Evolutionary conservation across 768 basidiomycete species (phyloP).

Genomic region (Phylloporus sp.): DNA sequence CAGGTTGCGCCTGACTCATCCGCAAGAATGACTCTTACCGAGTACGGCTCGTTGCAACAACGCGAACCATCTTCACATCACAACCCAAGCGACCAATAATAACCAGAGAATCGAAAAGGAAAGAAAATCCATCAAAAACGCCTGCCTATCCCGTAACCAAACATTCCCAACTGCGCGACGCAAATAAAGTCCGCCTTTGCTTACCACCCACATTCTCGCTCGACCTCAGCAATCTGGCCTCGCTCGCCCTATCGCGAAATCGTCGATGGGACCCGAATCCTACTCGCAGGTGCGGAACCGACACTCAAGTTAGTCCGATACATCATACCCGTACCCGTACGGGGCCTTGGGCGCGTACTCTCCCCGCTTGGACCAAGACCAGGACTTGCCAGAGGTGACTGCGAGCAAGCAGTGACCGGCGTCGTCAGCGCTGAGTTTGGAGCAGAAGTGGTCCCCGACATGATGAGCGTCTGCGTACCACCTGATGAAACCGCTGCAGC

Average conservation of each 20-base stretch:
- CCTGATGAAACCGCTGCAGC: conserved; percentile 14
- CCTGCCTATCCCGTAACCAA: conserved; percentile 3
- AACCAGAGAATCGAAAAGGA: conserved; percentile 1
- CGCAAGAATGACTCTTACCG: conserved; percentile 12
- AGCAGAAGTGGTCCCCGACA: conserved; percentile 1
- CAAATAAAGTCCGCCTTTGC: background rate
- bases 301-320: conserved; percentile 40
- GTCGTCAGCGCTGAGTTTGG: conserved; percentile 10
- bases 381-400: conserved; percentile 19
- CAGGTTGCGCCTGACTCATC: background rate
- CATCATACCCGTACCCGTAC: conserved; percentile 67
- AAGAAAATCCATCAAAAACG: conserved; percentile 4
- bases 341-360: conserved; percentile 41
- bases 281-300: conserved; percentile 25
- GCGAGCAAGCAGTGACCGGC: conserved; percentile 12
- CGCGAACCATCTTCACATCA: background rate
- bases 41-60: background rate
- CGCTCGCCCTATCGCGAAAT: conserved; percentile 11
- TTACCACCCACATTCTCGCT: conserved; percentile 1
- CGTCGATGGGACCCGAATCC: conserved; percentile 36
- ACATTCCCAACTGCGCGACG: conserved; percentile 6
- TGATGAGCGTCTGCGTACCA: conserved; percentile 20
- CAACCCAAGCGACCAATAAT: background rate
- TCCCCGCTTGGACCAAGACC: conserved; percentile 14
- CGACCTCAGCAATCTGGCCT: background rate